A percentile compares a stretch with the other conserved stretches of the same genome.
Conservation (phyloP, 148 eudicot genomes). For the Polygonum maritimum region DNA sequence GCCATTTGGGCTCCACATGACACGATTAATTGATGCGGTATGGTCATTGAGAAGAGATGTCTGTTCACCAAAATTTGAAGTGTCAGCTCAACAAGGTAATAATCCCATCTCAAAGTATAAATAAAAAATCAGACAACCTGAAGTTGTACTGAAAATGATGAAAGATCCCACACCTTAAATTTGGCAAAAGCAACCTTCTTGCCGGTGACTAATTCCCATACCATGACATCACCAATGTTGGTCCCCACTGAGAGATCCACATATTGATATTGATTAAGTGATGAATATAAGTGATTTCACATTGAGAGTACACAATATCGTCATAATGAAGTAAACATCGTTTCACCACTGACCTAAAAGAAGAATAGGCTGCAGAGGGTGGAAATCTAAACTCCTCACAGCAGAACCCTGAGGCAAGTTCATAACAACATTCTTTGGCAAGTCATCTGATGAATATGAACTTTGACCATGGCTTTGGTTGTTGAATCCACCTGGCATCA, state of each 20-base stretch:
- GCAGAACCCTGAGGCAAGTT: slow-evolving; percentile 75
- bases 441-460: slow-evolving; percentile 67
- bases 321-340: not conserved
- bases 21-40: slow-evolving; percentile 65
- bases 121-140: slow-evolving; percentile 33
- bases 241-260: slow-evolving; percentile 59
- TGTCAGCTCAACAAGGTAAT: not conserved
- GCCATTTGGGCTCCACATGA: slow-evolving; percentile 82
- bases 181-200: slow-evolving; percentile 60
- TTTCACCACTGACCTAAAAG: slow-evolving; percentile 59
- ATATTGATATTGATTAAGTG: not conserved
- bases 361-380: slow-evolving; percentile 64
- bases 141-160: slow-evolving; percentile 47
- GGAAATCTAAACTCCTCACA: slow-evolving; percentile 91
- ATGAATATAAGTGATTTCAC: not conserved
- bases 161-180: slow-evolving; percentile 83
- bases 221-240: slow-evolving; percentile 61
- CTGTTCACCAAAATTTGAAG: slow-evolving; percentile 22
- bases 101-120: not conserved
- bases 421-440: slow-evolving; percentile 66
- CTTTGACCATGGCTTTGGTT: slow-evolving; percentile 67
- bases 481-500: slow-evolving; percentile 54
- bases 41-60: slow-evolving; percentile 49
- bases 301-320: not conserved
- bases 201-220: slow-evolving; percentile 78